Conservation (phyloP, 768 basidiomycete genomes). For the Tulasnella sp. region DNA sequence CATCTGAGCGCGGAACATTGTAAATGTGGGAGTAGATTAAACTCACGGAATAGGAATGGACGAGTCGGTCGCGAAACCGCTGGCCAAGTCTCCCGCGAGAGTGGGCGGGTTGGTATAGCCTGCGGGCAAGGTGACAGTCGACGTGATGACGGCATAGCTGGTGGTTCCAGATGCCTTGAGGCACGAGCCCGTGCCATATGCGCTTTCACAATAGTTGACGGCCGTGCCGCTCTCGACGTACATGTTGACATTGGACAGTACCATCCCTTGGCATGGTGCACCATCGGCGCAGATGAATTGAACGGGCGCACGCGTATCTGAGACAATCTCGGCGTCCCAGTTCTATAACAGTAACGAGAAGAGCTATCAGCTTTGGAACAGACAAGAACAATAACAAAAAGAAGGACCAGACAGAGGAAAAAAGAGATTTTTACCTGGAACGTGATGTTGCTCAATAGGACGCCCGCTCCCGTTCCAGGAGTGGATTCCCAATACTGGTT, state of each 20-base stretch:
- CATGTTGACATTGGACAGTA: slow-evolving; percentile 25
- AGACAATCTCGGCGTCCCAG: slow-evolving; percentile 1
- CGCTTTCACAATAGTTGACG: slow-evolving; percentile 24
- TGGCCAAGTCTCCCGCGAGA: slow-evolving; percentile 17
- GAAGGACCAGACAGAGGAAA: no score
- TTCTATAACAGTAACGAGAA: background rate
- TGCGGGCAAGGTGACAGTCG: slow-evolving; percentile 21
- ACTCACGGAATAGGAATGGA: slow-evolving; percentile 16
- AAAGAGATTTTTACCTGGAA: slow-evolving; percentile 20
- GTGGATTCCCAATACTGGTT: slow-evolving; percentile 25
- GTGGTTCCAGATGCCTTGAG: slow-evolving; percentile 21
- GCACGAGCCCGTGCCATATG: slow-evolving; percentile 24
- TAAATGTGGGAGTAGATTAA: no score
- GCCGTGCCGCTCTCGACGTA: slow-evolving; percentile 24
- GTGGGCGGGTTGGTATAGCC: slow-evolving; percentile 25
- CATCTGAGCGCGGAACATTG: no score
- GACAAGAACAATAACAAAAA: no score
- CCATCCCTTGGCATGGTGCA: slow-evolving; percentile 19
- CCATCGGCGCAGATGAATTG: slow-evolving; percentile 10
- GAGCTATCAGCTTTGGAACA: no score
- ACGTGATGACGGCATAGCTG: slow-evolving; percentile 21
- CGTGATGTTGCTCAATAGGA: slow-evolving; percentile 24
- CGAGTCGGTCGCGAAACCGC: slow-evolving; percentile 9
- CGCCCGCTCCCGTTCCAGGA: slow-evolving; percentile 22
- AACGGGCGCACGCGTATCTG: background rate